These are phyloP conservation scores for Pichia sp. DNA, from an alignment of 1,139 yeast species.

Conservation along the genomic window DNA sequence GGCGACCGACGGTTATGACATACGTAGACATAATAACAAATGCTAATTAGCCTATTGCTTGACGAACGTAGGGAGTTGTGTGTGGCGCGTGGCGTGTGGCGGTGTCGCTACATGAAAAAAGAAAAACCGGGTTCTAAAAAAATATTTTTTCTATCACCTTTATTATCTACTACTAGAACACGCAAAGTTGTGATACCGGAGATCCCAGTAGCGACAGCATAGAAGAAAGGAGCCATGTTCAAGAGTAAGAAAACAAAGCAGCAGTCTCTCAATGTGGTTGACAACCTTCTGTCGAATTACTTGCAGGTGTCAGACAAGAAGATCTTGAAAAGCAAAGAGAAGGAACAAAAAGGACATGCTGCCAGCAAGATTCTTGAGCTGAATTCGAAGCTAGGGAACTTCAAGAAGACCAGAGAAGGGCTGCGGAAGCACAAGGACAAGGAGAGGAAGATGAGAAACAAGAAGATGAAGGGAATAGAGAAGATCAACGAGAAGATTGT, in stretches of 20 bases:
- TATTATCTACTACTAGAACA: too few species aligned
- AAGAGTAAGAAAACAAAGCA: conserved; percentile 24
- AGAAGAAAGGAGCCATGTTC: conserved; percentile 19
- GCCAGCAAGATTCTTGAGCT: conserved; percentile 14
- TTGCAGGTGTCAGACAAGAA: conserved; percentile 23
- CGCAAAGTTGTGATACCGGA: too few species aligned
- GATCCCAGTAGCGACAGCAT: too few species aligned
- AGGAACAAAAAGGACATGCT: conserved; percentile 11
- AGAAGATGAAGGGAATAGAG: conserved; percentile 36
- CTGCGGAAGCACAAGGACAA: conserved; percentile 15
- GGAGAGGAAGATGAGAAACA: conserved; percentile 26
- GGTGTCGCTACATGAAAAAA: conserved; percentile 1
- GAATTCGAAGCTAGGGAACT: conserved; percentile 13
- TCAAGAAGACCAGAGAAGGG: conserved; percentile 7
- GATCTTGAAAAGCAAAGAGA: conserved; percentile 10
- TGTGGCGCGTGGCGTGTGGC: neutral
- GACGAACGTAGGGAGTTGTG: too few species aligned
- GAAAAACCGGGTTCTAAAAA: neutral
- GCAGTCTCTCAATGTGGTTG: conserved; percentile 24
- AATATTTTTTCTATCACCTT: too few species aligned
- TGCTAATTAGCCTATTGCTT: too few species aligned
- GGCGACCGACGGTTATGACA: too few species aligned
- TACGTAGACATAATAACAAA: too few species aligned
- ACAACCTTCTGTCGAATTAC: conserved; percentile 25
- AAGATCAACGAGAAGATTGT: conserved; percentile 41